These are phyloP conservation scores for Glycyrrhiza uralensis DNA, from an alignment of 306 rosid genomes.

Conservation along the genomic window DNA sequence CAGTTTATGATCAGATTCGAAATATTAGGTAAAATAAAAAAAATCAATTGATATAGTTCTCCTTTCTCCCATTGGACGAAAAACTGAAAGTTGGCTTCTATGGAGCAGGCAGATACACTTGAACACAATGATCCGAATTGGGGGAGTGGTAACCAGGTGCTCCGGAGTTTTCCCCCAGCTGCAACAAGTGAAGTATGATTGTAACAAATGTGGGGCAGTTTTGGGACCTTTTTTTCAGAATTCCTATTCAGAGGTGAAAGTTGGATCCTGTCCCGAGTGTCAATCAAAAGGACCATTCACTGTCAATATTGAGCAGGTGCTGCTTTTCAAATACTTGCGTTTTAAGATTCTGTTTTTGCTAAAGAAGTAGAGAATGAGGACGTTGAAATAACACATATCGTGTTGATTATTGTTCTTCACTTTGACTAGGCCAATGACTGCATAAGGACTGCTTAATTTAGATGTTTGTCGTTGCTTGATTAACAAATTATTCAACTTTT, in stretches of 20 bases:
- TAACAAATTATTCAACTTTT: not conserved
- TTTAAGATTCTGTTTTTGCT: not conserved
- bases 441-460: not conserved
- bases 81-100: not conserved
- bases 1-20: conserved; percentile 93
- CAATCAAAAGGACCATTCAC: conserved; percentile 94
- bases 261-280: conserved; percentile 97
- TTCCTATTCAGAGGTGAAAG: conserved; percentile 90
- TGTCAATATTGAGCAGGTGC: conserved; percentile 94
- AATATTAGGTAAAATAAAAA: conserved; percentile 62
- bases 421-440: not conserved
- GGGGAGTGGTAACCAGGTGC: conserved; percentile 93
- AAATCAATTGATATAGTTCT: not conserved
- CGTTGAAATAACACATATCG: not conserved
- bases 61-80: not conserved
- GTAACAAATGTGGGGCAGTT: conserved; percentile 79
- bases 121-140: conserved; percentile 94
- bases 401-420: not conserved
- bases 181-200: conserved; percentile 94
- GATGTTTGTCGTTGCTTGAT: not conserved
- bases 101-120: conserved; percentile 79
- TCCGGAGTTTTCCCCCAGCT: conserved; percentile 93
- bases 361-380: not conserved
- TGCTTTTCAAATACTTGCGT: not conserved
- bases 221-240: conserved; percentile 91